phyloP scores from a whole-genome alignment of 1,139 yeast species.

The Candida neerlandica region DNA sequence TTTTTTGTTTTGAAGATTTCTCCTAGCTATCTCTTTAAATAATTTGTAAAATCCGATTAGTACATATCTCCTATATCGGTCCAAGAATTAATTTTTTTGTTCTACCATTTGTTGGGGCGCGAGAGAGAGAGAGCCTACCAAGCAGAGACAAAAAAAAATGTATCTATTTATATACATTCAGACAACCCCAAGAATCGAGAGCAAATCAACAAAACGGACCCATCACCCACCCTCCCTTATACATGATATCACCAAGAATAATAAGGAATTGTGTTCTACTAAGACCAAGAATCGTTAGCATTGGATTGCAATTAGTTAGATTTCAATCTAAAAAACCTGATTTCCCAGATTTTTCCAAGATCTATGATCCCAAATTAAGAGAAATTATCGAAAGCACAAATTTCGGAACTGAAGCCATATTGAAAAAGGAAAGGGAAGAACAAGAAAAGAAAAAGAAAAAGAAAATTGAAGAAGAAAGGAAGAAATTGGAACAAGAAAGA shows the following conservation, averaged over 20 bases:
- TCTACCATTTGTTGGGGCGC: neutral
- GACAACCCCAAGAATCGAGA: neutral
- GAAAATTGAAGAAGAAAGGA: constrained; percentile 13
- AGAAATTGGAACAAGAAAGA: constrained; percentile 13
- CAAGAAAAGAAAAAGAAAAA: constrained; percentile 9
- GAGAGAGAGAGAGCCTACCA: neutral
- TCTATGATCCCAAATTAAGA: constrained; percentile 16
- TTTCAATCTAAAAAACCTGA: constrained; percentile 14
- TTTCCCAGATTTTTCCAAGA: constrained; percentile 9
- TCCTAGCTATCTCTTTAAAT: neutral
- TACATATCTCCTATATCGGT: too few species aligned
- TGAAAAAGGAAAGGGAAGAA: constrained; percentile 13
- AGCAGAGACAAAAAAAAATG: neutral
- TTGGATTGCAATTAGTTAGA: constrained; percentile 4
- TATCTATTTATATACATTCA: too few species aligned
- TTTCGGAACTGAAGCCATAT: constrained; percentile 20
- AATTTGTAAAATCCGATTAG: too few species aligned
- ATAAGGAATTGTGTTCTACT: neutral
- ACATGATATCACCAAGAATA: constrained; percentile 1
- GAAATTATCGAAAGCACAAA: constrained; percentile 27
- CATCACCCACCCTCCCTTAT: neutral
- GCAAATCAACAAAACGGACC: neutral
- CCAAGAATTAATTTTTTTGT: too few species aligned
- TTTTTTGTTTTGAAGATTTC: too few species aligned
- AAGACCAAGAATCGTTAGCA: neutral